Evolutionary conservation across 768 basidiomycete genomes (phyloP).

Genomic region (Mycena rebaudengoi): DNA sequence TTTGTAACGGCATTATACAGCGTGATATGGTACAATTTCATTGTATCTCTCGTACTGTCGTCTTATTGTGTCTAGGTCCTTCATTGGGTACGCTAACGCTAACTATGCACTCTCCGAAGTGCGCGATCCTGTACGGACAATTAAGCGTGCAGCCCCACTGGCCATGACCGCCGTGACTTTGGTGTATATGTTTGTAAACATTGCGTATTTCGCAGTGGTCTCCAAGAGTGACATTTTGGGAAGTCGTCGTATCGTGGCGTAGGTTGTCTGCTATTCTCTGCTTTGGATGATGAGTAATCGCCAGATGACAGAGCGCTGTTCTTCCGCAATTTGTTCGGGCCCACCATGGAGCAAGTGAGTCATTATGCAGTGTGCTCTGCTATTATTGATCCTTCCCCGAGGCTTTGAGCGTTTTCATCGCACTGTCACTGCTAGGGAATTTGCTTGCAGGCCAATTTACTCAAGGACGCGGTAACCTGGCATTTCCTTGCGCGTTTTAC

Average conservation of each 20-base stretch:
- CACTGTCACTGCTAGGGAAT: slow-evolving; percentile 72
- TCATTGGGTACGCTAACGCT: slow-evolving; percentile 76
- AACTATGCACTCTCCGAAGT: slow-evolving; percentile 81
- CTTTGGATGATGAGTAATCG: not conserved
- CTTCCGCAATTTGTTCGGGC: slow-evolving; percentile 78
- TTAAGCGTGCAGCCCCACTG: slow-evolving; percentile 74
- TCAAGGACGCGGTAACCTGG: slow-evolving; percentile 68
- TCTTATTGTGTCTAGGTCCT: slow-evolving; percentile 57
- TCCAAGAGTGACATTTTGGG: slow-evolving; percentile 72
- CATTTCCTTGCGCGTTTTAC: not conserved
- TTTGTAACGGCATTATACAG: slow-evolving; percentile 72
- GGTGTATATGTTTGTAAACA: slow-evolving; percentile 70
- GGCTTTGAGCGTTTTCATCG: slow-evolving; percentile 69
- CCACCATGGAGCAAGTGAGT: slow-evolving; percentile 63
- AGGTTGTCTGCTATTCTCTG: not conserved
- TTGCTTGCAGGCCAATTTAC: slow-evolving; percentile 69
- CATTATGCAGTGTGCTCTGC: not conserved
- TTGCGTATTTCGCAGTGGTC: slow-evolving; percentile 81
- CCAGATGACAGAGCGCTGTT: slow-evolving; percentile 62
- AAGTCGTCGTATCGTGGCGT: slow-evolving; percentile 78
- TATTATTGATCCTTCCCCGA: slow-evolving; percentile 28
- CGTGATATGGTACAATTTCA: slow-evolving; percentile 66
- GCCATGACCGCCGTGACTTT: slow-evolving; percentile 67
- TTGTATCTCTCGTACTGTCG: not conserved
- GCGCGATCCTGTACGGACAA: slow-evolving; percentile 71